Evolutionary conservation across 805 yeast species (phyloP).

Genomic region (Candida taoyuanica): DNA sequence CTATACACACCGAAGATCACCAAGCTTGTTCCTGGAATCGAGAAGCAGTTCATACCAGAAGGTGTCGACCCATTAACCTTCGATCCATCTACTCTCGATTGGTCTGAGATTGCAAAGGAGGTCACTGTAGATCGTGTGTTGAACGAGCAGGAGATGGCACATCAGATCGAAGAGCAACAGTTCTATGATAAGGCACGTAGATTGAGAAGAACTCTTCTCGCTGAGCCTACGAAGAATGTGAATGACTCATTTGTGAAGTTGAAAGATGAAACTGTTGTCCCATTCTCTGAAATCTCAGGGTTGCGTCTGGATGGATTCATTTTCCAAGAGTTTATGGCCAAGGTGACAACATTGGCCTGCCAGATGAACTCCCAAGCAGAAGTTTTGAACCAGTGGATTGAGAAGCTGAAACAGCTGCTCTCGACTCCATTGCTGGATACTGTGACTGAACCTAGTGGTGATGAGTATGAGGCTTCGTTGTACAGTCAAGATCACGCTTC

Average conservation of each 20-base stretch:
- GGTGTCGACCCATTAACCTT: slow-evolving; percentile 16
- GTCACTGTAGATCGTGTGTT: slow-evolving; percentile 16
- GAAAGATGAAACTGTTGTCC: neutral
- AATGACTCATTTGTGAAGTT: slow-evolving; percentile 7
- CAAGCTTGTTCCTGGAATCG: slow-evolving; percentile 27
- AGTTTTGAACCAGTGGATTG: slow-evolving; percentile 48
- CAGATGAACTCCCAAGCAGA: slow-evolving; percentile 50
- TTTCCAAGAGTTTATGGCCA: slow-evolving; percentile 9
- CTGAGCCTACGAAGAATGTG: slow-evolving; percentile 28
- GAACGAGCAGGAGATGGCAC: slow-evolving; percentile 30
- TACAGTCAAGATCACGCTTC: slow-evolving; percentile 71
- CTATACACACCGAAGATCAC: slow-evolving; percentile 33
- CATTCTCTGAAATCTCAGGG: neutral
- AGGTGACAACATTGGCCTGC: slow-evolving; percentile 16
- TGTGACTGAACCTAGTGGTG: slow-evolving; percentile 35
- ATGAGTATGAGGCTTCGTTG: slow-evolving; percentile 72
- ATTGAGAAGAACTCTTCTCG: slow-evolving; percentile 48
- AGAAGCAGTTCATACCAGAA: slow-evolving; percentile 8
- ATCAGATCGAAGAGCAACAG: slow-evolving; percentile 43
- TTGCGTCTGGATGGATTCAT: slow-evolving; percentile 6
- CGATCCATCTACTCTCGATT: slow-evolving; percentile 1
- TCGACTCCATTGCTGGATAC: slow-evolving; percentile 47
- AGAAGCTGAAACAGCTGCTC: slow-evolving; percentile 38
- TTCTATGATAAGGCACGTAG: slow-evolving; percentile 60
- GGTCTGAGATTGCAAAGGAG: slow-evolving; percentile 20